Base-by-base conservation (phyloP, 257 asterid genomes). In the Solanum infundibuliforme region DNA sequence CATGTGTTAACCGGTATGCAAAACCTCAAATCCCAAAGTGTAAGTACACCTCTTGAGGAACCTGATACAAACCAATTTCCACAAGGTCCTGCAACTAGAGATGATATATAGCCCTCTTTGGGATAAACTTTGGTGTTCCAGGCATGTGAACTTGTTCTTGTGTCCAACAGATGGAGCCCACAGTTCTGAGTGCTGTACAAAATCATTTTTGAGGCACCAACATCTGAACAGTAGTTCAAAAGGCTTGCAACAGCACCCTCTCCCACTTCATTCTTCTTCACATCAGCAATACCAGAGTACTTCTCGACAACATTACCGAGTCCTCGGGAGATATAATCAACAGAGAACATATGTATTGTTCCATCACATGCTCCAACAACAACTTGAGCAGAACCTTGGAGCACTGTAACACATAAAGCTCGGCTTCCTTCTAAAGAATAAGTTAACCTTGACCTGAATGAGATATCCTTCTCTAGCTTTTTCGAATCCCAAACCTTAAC, bases 31-130 rank as follows among this genome's bases (percentile, higher is more conserved):
- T 97, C 99, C 99, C 99, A 97, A 89, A 97, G 91, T 52, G 99
- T 96, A 89, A 96, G 99, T 91, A 94, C 94, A 41, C 99, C 98
- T 91, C 99, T 95, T 38, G 99, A 97, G 68, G 99, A 96, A 87
- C 99, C 99, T 88, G 99, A 92, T 16, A 96, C 98, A 90, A 97
- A 97, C 99, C 99, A 97, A 89, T 97, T 96, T 89, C 99, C 99
- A 68, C 98, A 94, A 76, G 98, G 99, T 87, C 94, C 98, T 68
- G 96, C 98, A 65, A 95, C 98, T 90, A 97, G 90, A 87, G 99
- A 94, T 83, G 98, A 93, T 48, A 94, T 87, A 89, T 94, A 97
- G 27, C 99, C 99, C 91, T 94, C 98, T 91, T 94, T 98, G 16
- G 99, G 99, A 85, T 85, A 84, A 87, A 94, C 97, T 91, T 94